These are phyloP conservation scores for Ophiostoma piceae DNA, from an alignment of 2,329 filamentous ascomycete species.

Conservation along the genomic window DNA sequence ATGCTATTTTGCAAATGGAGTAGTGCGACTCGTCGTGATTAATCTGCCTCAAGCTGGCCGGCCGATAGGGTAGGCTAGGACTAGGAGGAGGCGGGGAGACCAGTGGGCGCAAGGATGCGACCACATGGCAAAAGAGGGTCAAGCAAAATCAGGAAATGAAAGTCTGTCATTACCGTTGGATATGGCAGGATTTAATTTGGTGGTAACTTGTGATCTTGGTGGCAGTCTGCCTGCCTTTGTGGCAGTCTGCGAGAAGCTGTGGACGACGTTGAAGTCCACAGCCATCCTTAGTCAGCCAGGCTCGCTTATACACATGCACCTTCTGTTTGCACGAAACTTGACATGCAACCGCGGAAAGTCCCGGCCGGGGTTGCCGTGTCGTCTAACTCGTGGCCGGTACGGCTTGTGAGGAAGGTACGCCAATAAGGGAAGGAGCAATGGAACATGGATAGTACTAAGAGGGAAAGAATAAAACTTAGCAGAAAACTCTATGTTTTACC, in stretches of 20 bases:
- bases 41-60: background rate
- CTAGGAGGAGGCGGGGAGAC: background rate
- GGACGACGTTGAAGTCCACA: background rate
- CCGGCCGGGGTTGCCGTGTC: constrained; percentile 10
- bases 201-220: background rate
- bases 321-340: constrained; percentile 3
- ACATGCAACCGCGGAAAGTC: background rate
- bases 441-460: background rate
- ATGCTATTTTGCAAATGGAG: constrained; percentile 7
- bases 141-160: constrained; percentile 15
- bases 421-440: background rate
- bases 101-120: constrained; percentile 12
- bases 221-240: background rate
- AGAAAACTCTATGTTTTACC: background rate
- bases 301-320: background rate
- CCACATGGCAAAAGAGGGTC: constrained; percentile 18
- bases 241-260: background rate
- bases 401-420: background rate
- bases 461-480: background rate
- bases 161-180: background rate
- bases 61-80: background rate
- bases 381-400: background rate
- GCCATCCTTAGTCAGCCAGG: background rate
- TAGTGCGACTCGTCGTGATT: constrained; percentile 1
- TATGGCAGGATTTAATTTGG: background rate